Percentiles rank a stretch among this genome's conserved stretches.
These are phyloP conservation scores for Paraconiothyrium sp. DNA, from an alignment of 2,329 filamentous ascomycete species.

Conservation along the genomic window DNA sequence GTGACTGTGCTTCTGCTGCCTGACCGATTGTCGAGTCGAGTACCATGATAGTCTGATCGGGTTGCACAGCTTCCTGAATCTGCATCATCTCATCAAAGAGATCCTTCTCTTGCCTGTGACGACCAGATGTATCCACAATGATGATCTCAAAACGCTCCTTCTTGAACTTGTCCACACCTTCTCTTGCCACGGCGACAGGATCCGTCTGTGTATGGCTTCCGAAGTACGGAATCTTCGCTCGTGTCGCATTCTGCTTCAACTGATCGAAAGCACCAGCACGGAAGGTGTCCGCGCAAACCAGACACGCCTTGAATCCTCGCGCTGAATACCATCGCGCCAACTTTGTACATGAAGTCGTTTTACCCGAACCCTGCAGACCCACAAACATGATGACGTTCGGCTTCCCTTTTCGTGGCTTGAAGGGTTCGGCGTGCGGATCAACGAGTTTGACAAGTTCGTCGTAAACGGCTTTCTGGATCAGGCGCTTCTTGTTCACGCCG, in stretches of 20 bases:
- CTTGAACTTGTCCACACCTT: conserved; percentile 98
- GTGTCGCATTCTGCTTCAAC: conserved; percentile 97
- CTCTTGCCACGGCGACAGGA: conserved; percentile 89
- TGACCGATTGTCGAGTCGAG: conserved; percentile 97
- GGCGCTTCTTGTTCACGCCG: conserved; percentile 95
- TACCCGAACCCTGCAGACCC: conserved; percentile 94
- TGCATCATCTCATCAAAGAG: conserved; percentile 98
- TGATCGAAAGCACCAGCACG: conserved; percentile 98
- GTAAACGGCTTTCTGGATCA: conserved; percentile 98
- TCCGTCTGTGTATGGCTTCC: conserved; percentile 96
- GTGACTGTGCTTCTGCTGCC: conserved; percentile 90
- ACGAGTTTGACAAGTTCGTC: conserved; percentile 96
- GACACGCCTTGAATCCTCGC: conserved; percentile 87
- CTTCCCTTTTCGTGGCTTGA: conserved; percentile 96
- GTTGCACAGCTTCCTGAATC: conserved; percentile 88
- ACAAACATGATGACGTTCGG: conserved; percentile 99
- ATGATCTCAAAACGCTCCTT: conserved; percentile 99
- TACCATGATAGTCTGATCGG: conserved; percentile 98
- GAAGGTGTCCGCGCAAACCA: conserved; percentile 98
- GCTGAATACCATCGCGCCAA: conserved; percentile 94
- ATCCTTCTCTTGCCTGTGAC: conserved; percentile 93
- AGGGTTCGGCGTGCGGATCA: conserved; percentile 92
- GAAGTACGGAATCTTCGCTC: conserved; percentile 99
- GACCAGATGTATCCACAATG: conserved; percentile 95
- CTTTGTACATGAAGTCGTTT: conserved; percentile 98